Evolutionary conservation across 2,329 filamentous ascomycete genomes (phyloP).

Genomic region (Keithomyces neogunnii): DNA sequence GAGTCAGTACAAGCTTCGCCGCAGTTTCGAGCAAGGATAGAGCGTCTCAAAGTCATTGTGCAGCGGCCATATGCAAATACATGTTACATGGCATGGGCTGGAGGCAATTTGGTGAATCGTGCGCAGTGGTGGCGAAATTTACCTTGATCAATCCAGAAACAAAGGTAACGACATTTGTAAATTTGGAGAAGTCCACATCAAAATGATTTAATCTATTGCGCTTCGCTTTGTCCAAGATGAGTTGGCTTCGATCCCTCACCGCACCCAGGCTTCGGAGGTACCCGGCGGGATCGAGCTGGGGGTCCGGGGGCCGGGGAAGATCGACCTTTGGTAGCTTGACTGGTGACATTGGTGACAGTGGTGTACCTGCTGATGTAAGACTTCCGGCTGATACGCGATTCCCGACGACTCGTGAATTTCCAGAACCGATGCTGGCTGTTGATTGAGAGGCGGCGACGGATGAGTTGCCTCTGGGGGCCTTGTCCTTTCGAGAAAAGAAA

Average conservation of each 20-base stretch:
- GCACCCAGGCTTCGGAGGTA: slow-evolving; percentile 87
- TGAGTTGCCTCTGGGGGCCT: slow-evolving; percentile 34
- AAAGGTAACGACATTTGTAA: slow-evolving; percentile 74
- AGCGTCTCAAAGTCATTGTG: background rate
- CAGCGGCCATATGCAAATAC: background rate
- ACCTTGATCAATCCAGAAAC: slow-evolving; percentile 95
- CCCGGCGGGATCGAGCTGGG: slow-evolving; percentile 75
- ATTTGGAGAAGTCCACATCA: slow-evolving; percentile 78
- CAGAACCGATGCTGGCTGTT: slow-evolving; percentile 43
- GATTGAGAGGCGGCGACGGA: slow-evolving; percentile 36
- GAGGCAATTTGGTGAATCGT: background rate
- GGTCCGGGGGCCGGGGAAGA: slow-evolving; percentile 79
- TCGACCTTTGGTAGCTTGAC: slow-evolving; percentile 63
- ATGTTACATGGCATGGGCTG: background rate
- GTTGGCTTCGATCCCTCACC: slow-evolving; percentile 68
- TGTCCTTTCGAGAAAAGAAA: slow-evolving; percentile 48
- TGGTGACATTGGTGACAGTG: slow-evolving; percentile 43
- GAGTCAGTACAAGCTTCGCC: background rate
- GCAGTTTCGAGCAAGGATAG: background rate
- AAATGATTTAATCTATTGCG: slow-evolving; percentile 76
- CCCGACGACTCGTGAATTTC: slow-evolving; percentile 35
- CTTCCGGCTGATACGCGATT: slow-evolving; percentile 46
- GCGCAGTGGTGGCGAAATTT: slow-evolving; percentile 16
- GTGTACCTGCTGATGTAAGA: slow-evolving; percentile 33
- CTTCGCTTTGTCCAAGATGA: slow-evolving; percentile 70